A percentile compares a stretch with the other conserved stretches of the same genome.
These are phyloP conservation scores for Ogataea siamensis DNA, from an alignment of 805 yeast genomes.

Conservation along the genomic window DNA sequence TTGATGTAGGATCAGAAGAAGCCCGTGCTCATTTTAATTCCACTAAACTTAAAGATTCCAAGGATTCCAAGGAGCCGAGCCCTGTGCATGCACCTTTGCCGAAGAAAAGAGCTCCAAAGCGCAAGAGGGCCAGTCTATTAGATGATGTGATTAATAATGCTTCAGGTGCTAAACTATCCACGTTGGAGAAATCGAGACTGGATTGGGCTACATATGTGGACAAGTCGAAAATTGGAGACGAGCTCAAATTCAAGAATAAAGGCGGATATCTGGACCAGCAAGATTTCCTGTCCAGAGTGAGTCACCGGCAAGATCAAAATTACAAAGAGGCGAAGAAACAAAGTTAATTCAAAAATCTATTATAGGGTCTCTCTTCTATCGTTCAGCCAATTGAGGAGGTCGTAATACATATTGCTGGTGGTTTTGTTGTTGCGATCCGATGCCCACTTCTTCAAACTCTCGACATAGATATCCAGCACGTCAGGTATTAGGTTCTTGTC, in stretches of 20 bases:
- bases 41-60: slow-evolving; percentile 27
- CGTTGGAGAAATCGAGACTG: slow-evolving; percentile 86
- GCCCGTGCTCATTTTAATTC: slow-evolving; percentile 77
- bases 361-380: slow-evolving; percentile 38
- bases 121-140: slow-evolving; percentile 71
- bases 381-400: slow-evolving; percentile 75
- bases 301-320: slow-evolving; percentile 51
- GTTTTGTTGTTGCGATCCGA: slow-evolving; percentile 43
- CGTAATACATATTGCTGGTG: slow-evolving; percentile 61
- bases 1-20: slow-evolving; percentile 76
- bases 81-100: slow-evolving; percentile 1
- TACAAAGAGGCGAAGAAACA: slow-evolving; percentile 40
- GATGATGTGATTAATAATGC: slow-evolving; percentile 72
- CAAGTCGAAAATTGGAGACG: slow-evolving; percentile 78
- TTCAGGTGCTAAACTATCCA: slow-evolving; percentile 76
- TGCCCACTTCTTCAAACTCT: slow-evolving; percentile 62
- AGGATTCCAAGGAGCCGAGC: slow-evolving; percentile 6
- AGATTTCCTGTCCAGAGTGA: slow-evolving; percentile 80
- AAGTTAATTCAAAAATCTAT: slow-evolving; percentile 1
- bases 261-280: slow-evolving; percentile 91
- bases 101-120: slow-evolving; percentile 38
- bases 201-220: slow-evolving; percentile 97
- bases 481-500: slow-evolving; percentile 38
- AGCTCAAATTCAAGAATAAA: slow-evolving; percentile 74
- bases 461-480: slow-evolving; percentile 56